These are phyloP conservation scores for Bipolaris zeicola DNA, from an alignment of 2,329 filamentous ascomycete species.

Conservation along the genomic window DNA sequence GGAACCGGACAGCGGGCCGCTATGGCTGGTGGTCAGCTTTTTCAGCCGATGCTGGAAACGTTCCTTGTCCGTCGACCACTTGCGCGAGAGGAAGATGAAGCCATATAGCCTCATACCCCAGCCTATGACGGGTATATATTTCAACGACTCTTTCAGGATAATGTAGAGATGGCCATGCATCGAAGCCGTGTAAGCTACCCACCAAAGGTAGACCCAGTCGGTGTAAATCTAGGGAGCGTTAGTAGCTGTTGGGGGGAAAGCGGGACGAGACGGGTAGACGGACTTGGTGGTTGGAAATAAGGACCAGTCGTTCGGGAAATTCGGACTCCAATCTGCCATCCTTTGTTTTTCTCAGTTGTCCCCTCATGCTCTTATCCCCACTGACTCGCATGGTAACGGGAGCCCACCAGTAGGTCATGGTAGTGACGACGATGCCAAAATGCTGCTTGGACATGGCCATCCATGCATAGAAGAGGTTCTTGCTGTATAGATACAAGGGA, in stretches of 20 bases:
- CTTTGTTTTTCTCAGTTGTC: slow-evolving; percentile 69
- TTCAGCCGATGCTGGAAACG: slow-evolving; percentile 74
- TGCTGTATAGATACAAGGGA: slow-evolving; percentile 75
- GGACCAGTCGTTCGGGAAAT: slow-evolving; percentile 79
- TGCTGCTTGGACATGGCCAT: slow-evolving; percentile 86
- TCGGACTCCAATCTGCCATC: slow-evolving; percentile 75
- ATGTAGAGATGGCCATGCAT: slow-evolving; percentile 90
- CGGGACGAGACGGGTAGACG: neutral
- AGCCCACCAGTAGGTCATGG: slow-evolving; percentile 84
- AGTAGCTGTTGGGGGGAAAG: slow-evolving; percentile 5
- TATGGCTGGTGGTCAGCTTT: slow-evolving; percentile 65
- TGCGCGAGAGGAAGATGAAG: slow-evolving; percentile 93
- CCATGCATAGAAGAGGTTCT: slow-evolving; percentile 79
- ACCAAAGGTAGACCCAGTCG: slow-evolving; percentile 94
- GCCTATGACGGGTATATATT: slow-evolving; percentile 80
- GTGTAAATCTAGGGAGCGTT: slow-evolving; percentile 69
- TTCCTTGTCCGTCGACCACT: slow-evolving; percentile 79
- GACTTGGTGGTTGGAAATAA: slow-evolving; percentile 83
- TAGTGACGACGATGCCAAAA: slow-evolving; percentile 76
- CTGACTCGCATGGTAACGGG: slow-evolving; percentile 80
- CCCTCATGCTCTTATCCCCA: slow-evolving; percentile 78
- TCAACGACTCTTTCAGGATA: slow-evolving; percentile 85
- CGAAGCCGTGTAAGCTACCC: slow-evolving; percentile 77
- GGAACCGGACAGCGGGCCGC: slow-evolving; percentile 46
- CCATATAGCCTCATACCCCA: slow-evolving; percentile 84